A percentile compares a stretch with the other conserved stretches of the same genome.
These are phyloP conservation scores for Phytophthora hybrid DNA, from an alignment of 352 stramenopile genomes.

Conservation along the genomic window DNA sequence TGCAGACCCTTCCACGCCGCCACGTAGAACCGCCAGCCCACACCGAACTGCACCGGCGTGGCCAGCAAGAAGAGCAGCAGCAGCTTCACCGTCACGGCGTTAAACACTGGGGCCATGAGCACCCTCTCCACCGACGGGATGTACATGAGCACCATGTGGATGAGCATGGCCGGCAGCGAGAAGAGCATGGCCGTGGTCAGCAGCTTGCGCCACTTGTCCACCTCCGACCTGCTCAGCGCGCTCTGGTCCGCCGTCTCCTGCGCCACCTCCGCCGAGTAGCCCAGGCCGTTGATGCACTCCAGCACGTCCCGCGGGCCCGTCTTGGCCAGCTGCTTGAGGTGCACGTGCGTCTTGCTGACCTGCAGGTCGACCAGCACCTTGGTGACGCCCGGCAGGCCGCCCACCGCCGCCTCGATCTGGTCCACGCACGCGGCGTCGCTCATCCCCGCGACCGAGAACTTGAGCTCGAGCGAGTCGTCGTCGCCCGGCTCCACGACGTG, in stretches of 20 bases:
- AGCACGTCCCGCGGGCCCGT: constrained; percentile 80
- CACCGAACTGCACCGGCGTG: constrained; percentile 87
- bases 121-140: constrained; percentile 70
- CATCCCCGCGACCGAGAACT: constrained; percentile 81
- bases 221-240: constrained; percentile 72
- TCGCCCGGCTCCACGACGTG: constrained; percentile 79
- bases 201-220: constrained; percentile 78
- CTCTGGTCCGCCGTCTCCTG: constrained; percentile 67
- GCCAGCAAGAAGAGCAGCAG: constrained; percentile 87
- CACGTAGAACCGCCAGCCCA: constrained; percentile 84
- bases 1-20: constrained; percentile 83
- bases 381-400: constrained; percentile 72
- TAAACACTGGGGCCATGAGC: constrained; percentile 82
- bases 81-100: constrained; percentile 80
- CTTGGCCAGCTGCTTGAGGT: constrained; percentile 81
- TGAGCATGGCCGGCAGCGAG: constrained; percentile 83
- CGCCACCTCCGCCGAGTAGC: constrained; percentile 69
- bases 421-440: constrained; percentile 64
- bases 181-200: constrained; percentile 84
- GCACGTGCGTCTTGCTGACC: constrained; percentile 77
- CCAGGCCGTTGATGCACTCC: constrained; percentile 69
- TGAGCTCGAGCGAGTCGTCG: constrained; percentile 83
- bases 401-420: constrained; percentile 76
- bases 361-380: constrained; percentile 74
- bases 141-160: constrained; percentile 90